Base-by-base conservation (phyloP, 2,329 filamentous ascomycete genomes). In the Lecanicillium sp. region DNA sequence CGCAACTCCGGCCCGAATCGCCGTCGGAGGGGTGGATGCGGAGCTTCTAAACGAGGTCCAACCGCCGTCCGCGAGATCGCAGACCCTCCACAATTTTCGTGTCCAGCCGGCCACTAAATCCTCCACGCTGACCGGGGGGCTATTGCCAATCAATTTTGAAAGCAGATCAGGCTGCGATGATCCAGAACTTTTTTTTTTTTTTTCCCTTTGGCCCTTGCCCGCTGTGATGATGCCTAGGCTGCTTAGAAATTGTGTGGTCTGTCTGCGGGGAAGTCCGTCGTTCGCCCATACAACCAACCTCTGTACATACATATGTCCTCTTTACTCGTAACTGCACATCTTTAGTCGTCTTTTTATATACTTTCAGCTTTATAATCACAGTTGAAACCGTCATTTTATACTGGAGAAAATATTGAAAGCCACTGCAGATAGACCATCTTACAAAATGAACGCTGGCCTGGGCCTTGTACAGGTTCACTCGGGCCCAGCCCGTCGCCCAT, bases 401-500 rank as follows among this genome's bases (percentile, higher is more conserved):
- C 6, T 6, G 7, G 14, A 9, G 12, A 8, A 9, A 27, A 32
- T 3, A 8, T 19, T 16, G n/a, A 5, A 28, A 28, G 8, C 8
- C 17, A 6, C 1, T 9, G 3, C 11, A 11, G 13, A 13, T 18
- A 4, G 5, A 13, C 4, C 33, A 8, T 20, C 8, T 27, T 29
- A 15, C 32, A 35, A 1, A 7, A 40, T 40, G 38, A 40, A 20
- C n/a, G 35, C 38, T 19, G 13, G 19, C 17, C 33, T 40, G n/a
- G 29, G 33, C 29, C 38, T 40, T 14, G 38, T 40, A 4, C 20
- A 33, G 15, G 38, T 36, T 16, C 38, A 33, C 20, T 40, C 38
- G 14, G 38, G 35, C 4, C 33, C 38, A 11, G 19, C 27, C 8
- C 29, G 33, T 3, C 38, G 33, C 20, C 20, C 29, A 12, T 40